Conservation (phyloP, 2,329 filamentous ascomycete species). For the Botryotinia globosa region DNA sequence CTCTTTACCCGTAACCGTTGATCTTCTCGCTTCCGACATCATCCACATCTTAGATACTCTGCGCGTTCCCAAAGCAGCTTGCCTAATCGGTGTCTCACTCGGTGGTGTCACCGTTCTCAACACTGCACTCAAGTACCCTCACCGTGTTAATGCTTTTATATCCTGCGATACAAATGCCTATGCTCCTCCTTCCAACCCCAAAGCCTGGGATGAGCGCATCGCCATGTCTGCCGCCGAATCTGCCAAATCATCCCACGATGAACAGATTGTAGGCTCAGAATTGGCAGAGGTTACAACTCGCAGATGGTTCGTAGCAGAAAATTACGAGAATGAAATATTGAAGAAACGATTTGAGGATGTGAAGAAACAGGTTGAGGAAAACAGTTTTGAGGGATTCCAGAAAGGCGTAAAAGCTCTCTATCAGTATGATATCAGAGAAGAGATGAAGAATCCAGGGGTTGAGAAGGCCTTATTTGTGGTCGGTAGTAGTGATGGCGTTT, state of each 20-base stretch:
- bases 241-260: conserved; percentile 37
- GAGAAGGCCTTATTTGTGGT: conserved; percentile 67
- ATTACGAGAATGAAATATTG: conserved; percentile 51
- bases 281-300: conserved; percentile 69
- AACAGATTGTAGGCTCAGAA: conserved; percentile 57
- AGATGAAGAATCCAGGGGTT: conserved; percentile 48
- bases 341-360: conserved; percentile 56
- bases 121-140: conserved; percentile 64
- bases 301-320: conserved; percentile 67
- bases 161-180: conserved; percentile 77
- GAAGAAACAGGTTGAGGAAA: conserved; percentile 65
- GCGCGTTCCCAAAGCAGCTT: conserved; percentile 63
- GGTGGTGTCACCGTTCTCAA: conserved; percentile 77
- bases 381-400: conserved; percentile 67
- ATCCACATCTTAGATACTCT: conserved; percentile 64
- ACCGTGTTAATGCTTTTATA: conserved; percentile 59
- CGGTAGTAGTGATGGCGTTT: conserved; percentile 68
- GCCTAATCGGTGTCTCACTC: conserved; percentile 73
- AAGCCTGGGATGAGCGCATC: conserved; percentile 77
- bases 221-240: conserved; percentile 59
- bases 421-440: conserved; percentile 63
- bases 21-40: conserved; percentile 67
- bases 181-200: conserved; percentile 69
- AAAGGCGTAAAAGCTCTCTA: conserved; percentile 68
- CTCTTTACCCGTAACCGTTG: conserved; percentile 37